Base-by-base conservation (phyloP, 805 yeast species). In the Sugiyamaella qingdaonensis region DNA sequence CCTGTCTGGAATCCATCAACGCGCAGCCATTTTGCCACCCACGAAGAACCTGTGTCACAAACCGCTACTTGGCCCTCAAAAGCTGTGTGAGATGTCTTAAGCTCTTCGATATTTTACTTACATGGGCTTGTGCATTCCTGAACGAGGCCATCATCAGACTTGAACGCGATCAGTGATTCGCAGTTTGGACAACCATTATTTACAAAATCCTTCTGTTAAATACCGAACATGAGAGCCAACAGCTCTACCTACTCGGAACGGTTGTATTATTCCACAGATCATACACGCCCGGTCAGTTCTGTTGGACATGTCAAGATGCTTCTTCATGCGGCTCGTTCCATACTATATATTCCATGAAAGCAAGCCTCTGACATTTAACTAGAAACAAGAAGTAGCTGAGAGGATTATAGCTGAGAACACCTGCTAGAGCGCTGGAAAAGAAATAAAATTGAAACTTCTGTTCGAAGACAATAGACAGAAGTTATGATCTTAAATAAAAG, bases 161-260 rank as follows among this genome's bases (percentile, higher is more conserved):
- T 79, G 63, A 78, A 82, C 60, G 86, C 90, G 63, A 92, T 77
- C 29, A 92, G 81, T 50, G 91, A 83, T 64, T 89, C 98, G 73
- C 99, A 92, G 75, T 92, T 92, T 11, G 99, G 98, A 70, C 99
- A 92, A 5, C 98, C 98, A 16, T 81, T 81, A 54, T 83, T 84
- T 48, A 86, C 81, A 68, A 94, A 94, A 63, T 78, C 78, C 78
- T 73, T 52, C 4, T 42, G 44, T 50, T 43, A 44, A 34, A 11
- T 2, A 34, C 34, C 14, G 24, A 45, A 24, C n/a, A 13, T 13
- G 31, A 32, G 11, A 48, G n/a, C 29, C 36, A 33, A 41, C n/a
- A 24, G 21, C 31, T 33, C 8, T 10, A 56, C 82, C 45, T 61
- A 82, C 86, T 53, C 75, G 79, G 61, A 86, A 79, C 4, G 96